These are phyloP conservation scores for Paraglomus brasilianum DNA, from an alignment of 192 early-diverging fungal species.

Conservation along the genomic window DNA sequence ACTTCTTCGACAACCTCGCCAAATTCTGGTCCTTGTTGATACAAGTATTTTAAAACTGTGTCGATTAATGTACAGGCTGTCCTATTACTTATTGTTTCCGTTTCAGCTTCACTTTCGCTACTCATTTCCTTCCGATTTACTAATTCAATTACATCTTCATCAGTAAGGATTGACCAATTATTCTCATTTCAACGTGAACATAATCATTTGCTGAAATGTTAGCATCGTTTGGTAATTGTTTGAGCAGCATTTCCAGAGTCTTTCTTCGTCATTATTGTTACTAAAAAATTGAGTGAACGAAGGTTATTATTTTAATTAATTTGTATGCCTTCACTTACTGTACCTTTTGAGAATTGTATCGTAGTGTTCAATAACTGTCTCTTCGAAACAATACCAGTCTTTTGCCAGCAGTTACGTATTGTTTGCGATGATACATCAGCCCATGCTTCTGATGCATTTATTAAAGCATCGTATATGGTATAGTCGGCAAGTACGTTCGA, in stretches of 20 bases:
- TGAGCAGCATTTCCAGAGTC: neutral
- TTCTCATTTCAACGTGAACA: neutral
- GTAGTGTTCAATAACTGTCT: no score
- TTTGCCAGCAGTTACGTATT: no score
- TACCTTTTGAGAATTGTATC: no score
- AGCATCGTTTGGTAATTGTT: neutral
- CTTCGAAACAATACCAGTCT: no score
- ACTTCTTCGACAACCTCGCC: neutral
- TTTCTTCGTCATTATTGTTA: neutral
- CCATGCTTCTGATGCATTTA: no score
- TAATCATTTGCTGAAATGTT: conserved; percentile 6
- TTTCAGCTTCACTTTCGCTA: neutral
- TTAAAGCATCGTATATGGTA: neutral
- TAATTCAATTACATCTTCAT: neutral
- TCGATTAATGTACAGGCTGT: neutral
- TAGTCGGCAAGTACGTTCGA: neutral
- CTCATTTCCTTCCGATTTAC: neutral
- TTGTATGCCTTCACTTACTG: no score
- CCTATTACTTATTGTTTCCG: neutral
- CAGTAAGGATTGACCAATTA: neutral
- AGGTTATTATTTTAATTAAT: no score
- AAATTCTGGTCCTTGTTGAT: conserved; percentile 12
- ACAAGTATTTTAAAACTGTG: neutral
- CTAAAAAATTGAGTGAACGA: neutral
- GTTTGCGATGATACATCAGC: no score